These are phyloP conservation scores for Cryptococcus depauperatus DNA, from an alignment of 1,284 basidiomycete species.

Conservation along the genomic window DNA sequence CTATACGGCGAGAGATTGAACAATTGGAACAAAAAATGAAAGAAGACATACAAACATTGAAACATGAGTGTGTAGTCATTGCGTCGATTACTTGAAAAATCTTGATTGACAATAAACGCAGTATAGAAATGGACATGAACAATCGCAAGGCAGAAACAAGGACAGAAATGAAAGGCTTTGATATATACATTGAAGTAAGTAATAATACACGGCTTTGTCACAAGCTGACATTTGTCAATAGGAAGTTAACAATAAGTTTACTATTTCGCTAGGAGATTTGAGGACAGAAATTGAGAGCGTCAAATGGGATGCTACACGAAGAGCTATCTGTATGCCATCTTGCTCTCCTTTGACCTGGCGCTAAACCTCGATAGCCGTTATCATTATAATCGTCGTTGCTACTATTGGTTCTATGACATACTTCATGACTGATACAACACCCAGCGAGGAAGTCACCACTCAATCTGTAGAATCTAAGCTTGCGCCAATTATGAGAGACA, in stretches of 20 bases:
- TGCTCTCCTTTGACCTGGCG: background rate
- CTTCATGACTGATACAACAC: slow-evolving; percentile 3
- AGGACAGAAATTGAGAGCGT: slow-evolving; percentile 78
- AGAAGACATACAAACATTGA: slow-evolving; percentile 78
- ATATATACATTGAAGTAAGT: slow-evolving; percentile 80
- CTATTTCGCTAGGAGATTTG: slow-evolving; percentile 75
- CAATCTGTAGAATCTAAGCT: slow-evolving; percentile 6
- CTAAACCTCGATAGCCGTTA: slow-evolving; percentile 30
- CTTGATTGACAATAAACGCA: slow-evolving; percentile 4
- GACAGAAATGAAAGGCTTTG: slow-evolving; percentile 74
- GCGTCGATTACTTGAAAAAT: background rate
- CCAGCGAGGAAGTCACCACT: background rate
- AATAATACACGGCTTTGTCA: too few relatives aligned
- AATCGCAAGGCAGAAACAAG: slow-evolving; percentile 89
- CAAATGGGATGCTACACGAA: slow-evolving; percentile 84
- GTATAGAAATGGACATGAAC: slow-evolving; percentile 93
- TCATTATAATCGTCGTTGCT: slow-evolving; percentile 34
- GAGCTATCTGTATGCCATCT: slow-evolving; percentile 63
- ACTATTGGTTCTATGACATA: slow-evolving; percentile 19
- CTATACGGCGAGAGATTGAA: slow-evolving; percentile 82
- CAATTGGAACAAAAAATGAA: slow-evolving; percentile 82
- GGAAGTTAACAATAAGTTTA: slow-evolving; percentile 79
- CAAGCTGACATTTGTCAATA: slow-evolving; percentile 29
- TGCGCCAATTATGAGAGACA: slow-evolving; percentile 26
- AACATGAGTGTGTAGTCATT: slow-evolving; percentile 65